Evolutionary conservation across 352 stramenopile genomes (phyloP).

Genomic region (Phytophthora pini): DNA sequence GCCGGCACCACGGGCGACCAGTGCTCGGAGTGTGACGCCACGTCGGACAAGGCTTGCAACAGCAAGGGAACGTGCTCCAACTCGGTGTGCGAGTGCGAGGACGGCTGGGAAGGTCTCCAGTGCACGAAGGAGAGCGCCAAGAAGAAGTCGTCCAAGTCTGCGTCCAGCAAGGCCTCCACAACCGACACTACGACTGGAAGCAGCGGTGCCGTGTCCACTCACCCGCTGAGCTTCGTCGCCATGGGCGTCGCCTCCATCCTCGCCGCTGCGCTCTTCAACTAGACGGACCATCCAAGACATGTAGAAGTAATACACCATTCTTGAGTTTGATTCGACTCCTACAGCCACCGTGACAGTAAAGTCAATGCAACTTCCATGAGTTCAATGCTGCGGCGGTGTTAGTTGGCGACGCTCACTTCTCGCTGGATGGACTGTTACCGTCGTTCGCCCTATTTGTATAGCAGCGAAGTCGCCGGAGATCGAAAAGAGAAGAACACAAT

Average conservation of each 20-base stretch:
- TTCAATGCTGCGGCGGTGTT: not conserved
- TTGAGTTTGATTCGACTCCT: conserved; percentile 22
- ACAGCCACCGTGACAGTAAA: not conserved
- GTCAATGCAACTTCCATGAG: not conserved
- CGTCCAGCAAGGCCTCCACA: conserved; percentile 25
- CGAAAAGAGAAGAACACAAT: too few species aligned
- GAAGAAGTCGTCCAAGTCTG: conserved; percentile 45
- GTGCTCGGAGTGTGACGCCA: conserved; percentile 75
- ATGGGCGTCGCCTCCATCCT: conserved; percentile 41
- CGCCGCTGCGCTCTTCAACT: conserved; percentile 39
- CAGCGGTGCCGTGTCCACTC: conserved; percentile 29
- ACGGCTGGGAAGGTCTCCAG: conserved; percentile 69
- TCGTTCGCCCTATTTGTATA: too few species aligned
- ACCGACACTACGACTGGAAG: conserved; percentile 15
- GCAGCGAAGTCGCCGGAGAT: too few species aligned
- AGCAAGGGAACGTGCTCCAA: conserved; percentile 62
- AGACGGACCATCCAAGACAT: conserved; percentile 27
- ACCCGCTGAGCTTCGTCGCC: conserved; percentile 23
- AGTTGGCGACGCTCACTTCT: not conserved
- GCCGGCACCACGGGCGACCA: conserved; percentile 71
- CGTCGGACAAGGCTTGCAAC: conserved; percentile 63
- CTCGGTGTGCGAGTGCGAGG: conserved; percentile 60
- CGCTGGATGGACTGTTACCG: too few species aligned
- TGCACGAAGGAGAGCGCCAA: conserved; percentile 66
- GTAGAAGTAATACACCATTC: conserved; percentile 33